Conservation (phyloP, 306 rosid genomes). For the Astragalus membranaceus region DNA sequence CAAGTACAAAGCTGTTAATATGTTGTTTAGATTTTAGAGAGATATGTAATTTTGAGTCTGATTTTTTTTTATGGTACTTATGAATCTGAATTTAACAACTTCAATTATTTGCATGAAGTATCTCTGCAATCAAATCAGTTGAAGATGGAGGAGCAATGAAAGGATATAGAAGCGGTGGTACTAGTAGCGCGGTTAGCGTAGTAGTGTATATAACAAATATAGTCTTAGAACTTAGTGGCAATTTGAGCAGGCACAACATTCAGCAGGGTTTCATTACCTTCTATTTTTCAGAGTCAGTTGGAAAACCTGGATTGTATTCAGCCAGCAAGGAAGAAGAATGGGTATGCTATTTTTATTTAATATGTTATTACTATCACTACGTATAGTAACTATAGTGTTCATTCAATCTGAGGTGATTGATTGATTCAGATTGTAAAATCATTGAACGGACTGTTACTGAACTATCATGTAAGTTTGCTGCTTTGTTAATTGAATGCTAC, state of each 20-base stretch:
- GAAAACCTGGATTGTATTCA: conserved; percentile 43
- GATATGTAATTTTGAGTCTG: background rate
- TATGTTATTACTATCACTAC: conserved; percentile 25
- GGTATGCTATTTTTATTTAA: conserved; percentile 39
- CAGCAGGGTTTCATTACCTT: conserved; percentile 44
- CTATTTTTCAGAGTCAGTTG: conserved; percentile 43
- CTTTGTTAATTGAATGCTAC: conserved; percentile 25
- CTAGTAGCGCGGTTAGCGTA: conserved; percentile 46
- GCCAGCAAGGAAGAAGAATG: conserved; percentile 43
- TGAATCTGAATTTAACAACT: conserved; percentile 13
- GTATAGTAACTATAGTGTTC: conserved; percentile 47
- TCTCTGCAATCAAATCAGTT: conserved; percentile 72
- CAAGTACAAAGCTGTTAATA: background rate
- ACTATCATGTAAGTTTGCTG: conserved; percentile 28
- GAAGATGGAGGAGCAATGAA: conserved; percentile 95
- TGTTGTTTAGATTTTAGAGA: background rate
- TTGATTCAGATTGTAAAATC: conserved; percentile 49
- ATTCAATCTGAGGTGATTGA: conserved; percentile 49
- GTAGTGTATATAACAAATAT: conserved; percentile 71
- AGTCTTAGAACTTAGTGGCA: conserved; percentile 54
- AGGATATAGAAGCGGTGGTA: conserved; percentile 26
- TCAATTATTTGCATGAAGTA: conserved; percentile 42
- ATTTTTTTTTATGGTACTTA: background rate
- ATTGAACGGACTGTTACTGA: conserved; percentile 31
- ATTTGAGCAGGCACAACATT: conserved; percentile 40